phyloP scores from a whole-genome alignment of 129 eudicot species.

The Heracleum sosnowskyi region DNA sequence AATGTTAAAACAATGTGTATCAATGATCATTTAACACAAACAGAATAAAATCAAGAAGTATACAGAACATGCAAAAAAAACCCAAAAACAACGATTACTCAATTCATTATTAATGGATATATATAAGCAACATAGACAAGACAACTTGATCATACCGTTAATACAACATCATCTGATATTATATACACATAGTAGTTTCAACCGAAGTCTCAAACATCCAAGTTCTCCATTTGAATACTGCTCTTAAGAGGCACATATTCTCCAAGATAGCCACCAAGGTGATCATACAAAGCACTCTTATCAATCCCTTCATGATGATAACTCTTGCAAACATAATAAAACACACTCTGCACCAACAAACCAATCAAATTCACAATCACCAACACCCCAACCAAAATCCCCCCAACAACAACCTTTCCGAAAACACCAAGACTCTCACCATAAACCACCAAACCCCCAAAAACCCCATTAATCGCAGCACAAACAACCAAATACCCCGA shows the following conservation, averaged over 20 bases:
- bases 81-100: not conserved
- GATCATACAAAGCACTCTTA: constrained; percentile 69
- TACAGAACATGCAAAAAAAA: not conserved
- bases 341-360: constrained; percentile 82
- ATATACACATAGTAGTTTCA: not conserved
- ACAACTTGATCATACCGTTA: not conserved
- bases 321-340: constrained; percentile 89
- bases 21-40: not conserved
- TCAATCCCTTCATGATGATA: constrained; percentile 78
- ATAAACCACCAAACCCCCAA: constrained; percentile 62
- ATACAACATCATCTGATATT: not conserved
- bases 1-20: not conserved
- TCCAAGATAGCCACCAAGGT: constrained; percentile 88
- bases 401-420: constrained; percentile 62
- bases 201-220: constrained; percentile 37
- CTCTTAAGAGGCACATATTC: constrained; percentile 94
- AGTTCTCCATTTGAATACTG: constrained; percentile 86
- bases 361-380: constrained; percentile 81
- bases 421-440: constrained; percentile 63
- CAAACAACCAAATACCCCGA: constrained; percentile 53
- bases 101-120: not conserved
- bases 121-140: not conserved
- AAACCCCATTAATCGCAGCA: constrained; percentile 58
- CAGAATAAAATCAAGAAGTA: not conserved
- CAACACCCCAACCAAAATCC: constrained; percentile 73